Base-by-base conservation (phyloP, 148 eudicot species). In the Amaranthus cruentus region DNA sequence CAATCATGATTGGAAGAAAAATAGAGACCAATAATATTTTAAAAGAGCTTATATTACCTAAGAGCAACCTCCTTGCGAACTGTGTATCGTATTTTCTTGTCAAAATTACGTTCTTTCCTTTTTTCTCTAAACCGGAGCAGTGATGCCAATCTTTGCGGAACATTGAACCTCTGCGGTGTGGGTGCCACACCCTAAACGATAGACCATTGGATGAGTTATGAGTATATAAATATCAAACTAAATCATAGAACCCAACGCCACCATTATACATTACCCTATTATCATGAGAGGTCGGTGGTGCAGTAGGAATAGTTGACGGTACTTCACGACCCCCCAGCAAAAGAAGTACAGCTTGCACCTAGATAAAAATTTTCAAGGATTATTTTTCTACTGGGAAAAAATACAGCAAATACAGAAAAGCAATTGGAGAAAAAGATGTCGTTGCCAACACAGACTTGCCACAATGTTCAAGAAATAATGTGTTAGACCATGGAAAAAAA, bases 1-100 rank as follows among this genome's bases (percentile, higher is more conserved):
- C 38, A 28, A 28, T 28, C 38, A 28, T 28, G 38, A 28, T 28
- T 28, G 38, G 38, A 28, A 28, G 2, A 28, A 28, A 28, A 28
- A 28, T 28, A 1, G 38, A 28, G 38, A 28, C 38, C 38, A 28
- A 2, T 28, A 28, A 28, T 2, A 28, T 0, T 28, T 28, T 28
- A 28, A 28, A 28, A 28, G 38, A 50, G 52, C 38, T 18, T 55
- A 56, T 47, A 59, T 60, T 85, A 88, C 96, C 96, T 87, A 54
- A 90, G 88, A 28, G 96, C 96, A 54, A 90, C 96, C 76, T 88
- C 96, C 76, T 90, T 88, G 67, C 91, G 93, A 72, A 90, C 93
- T 9, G 96, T 85, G 78, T 90, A 88, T 18, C 92, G 93, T 21
- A 90, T 90, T 83, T 90, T 90, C 87, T 88, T 90, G 68, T 88